Conservation (phyloP, 2,329 filamentous ascomycete species). For the Pseudophaeomoniella oleicola region DNA sequence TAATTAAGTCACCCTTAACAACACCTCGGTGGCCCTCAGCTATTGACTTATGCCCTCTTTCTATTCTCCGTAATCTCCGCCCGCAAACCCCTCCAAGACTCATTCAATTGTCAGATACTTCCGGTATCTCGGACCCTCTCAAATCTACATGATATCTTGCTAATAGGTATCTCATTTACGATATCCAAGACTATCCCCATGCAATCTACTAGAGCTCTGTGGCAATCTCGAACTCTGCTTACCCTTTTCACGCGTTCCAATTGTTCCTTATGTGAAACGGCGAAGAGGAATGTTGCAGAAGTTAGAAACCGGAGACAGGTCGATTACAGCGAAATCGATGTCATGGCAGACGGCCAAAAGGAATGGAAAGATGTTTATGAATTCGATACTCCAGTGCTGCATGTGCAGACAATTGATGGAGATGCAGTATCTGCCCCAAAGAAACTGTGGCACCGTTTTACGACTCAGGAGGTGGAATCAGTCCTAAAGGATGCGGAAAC, state of each 20-base stretch:
- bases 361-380: slow-evolving; percentile 48
- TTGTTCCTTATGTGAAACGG: slow-evolving; percentile 47
- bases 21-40: too few species aligned
- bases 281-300: slow-evolving; percentile 39
- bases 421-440: slow-evolving; percentile 28
- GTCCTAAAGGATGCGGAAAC: slow-evolving; percentile 35
- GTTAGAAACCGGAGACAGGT: slow-evolving; percentile 38
- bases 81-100: too few species aligned
- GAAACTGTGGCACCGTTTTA: slow-evolving; percentile 51
- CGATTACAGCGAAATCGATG: slow-evolving; percentile 38
- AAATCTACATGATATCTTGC: too few species aligned
- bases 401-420: slow-evolving; percentile 32
- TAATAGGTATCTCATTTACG: too few species aligned
- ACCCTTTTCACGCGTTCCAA: slow-evolving; percentile 47
- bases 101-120: too few species aligned
- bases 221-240: slow-evolving; percentile 20
- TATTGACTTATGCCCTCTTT: too few species aligned
- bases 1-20: too few species aligned
- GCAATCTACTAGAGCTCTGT: not conserved
- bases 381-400: slow-evolving; percentile 50
- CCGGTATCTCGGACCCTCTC: too few species aligned
- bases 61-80: too few species aligned
- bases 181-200: too few species aligned
- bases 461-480: slow-evolving; percentile 38
- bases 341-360: slow-evolving; percentile 38